A percentile compares a stretch with the other conserved stretches of the same genome.
Conservation (phyloP, 169 alveolate genomes). For the Perkinsus olseni region DNA sequence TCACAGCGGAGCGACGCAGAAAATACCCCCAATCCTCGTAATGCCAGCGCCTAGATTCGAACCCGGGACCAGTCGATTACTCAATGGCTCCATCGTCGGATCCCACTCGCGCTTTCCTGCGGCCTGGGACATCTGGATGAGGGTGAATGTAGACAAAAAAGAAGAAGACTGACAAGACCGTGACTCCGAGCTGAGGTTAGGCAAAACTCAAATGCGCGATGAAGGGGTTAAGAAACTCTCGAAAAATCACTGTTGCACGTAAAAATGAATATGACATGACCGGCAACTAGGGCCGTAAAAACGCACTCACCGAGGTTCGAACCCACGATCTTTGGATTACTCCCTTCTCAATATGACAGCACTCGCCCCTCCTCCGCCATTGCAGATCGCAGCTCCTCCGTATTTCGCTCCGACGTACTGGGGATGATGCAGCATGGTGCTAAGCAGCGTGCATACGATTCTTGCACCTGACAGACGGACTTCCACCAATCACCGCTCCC, state of each 20-base stretch:
- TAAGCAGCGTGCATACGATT: not conserved
- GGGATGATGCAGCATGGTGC: not conserved
- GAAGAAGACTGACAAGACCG: not conserved
- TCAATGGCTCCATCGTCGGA: not conserved
- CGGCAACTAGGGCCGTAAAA: not conserved
- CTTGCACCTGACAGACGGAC: not conserved
- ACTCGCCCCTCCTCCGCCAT: not conserved
- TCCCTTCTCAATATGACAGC: not conserved
- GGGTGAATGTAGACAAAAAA: not conserved
- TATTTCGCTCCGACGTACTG: not conserved
- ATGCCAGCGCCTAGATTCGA: not conserved
- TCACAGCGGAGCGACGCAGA: no score
- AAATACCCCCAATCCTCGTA: no score
- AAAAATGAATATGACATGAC: no score
- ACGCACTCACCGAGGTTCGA: not conserved
- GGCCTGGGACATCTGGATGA: not conserved
- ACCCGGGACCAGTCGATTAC: not conserved
- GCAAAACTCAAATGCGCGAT: no score
- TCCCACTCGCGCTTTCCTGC: not conserved
- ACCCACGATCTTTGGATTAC: not conserved
- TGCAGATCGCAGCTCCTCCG: not conserved
- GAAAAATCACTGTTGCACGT: no score
- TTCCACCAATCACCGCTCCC: no score
- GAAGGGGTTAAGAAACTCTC: no score
- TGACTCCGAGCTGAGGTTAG: no score